Conservation (phyloP, 129 eudicot species). For the Lonicera japonica region DNA sequence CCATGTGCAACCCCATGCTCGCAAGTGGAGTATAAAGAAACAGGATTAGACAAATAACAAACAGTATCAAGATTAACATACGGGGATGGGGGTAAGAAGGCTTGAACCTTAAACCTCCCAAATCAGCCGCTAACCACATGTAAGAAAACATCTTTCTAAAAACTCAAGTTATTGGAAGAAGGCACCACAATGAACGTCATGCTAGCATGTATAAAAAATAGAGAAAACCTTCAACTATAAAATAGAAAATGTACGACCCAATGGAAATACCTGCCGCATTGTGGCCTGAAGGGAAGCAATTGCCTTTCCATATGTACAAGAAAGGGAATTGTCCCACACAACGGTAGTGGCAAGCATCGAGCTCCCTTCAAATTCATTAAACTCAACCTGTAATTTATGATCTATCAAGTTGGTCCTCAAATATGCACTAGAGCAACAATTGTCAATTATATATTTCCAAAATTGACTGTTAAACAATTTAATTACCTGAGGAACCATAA, state of each 20-base stretch:
- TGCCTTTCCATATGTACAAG: constrained; percentile 53
- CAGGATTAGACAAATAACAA: too few relatives aligned
- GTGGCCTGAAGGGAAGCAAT: constrained; percentile 61
- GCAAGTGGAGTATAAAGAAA: too few relatives aligned
- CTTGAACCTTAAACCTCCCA: too few relatives aligned
- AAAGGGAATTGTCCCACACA: constrained; percentile 89
- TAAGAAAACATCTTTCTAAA: too few relatives aligned
- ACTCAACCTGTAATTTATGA: constrained; percentile 69
- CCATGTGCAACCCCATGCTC: too few relatives aligned
- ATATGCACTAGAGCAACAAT: constrained; percentile 10
- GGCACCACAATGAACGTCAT: too few relatives aligned
- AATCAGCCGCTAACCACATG: too few relatives aligned
- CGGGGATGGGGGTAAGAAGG: too few relatives aligned
- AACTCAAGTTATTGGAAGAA: too few relatives aligned
- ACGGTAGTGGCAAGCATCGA: constrained; percentile 81
- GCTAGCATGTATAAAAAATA: too few relatives aligned
- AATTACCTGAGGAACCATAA: constrained; percentile 95
- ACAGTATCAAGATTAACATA: too few relatives aligned
- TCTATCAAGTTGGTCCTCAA: constrained; percentile 18
- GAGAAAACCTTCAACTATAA: background rate
- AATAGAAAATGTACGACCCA: background rate
- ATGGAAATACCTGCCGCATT: constrained; percentile 52
- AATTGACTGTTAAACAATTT: background rate
- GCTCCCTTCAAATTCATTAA: constrained; percentile 89
- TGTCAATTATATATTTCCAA: background rate